phyloP scores from a whole-genome alignment of 2,329 filamentous ascomycete species.

The Pleoardoris graminearum region DNA sequence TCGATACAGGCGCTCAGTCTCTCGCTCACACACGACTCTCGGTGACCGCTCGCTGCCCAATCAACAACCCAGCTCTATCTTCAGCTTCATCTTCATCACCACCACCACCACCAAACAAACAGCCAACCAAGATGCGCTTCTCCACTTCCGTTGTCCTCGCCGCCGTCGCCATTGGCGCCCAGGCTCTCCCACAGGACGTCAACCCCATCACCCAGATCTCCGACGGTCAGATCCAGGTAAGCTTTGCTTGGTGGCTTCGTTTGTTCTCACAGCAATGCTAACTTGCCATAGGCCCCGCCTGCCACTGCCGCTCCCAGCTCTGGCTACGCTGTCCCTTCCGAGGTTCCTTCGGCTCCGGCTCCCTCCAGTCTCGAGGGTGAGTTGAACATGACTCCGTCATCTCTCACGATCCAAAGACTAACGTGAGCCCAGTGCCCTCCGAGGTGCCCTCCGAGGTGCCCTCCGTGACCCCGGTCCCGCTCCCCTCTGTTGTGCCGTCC shows the following conservation, averaged over 20 bases:
- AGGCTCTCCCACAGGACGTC: slow-evolving; percentile 31
- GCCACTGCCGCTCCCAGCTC: slow-evolving; percentile 18
- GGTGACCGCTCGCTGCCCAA: slow-evolving; percentile 5
- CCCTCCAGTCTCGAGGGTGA: not conserved
- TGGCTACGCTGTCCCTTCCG: not conserved
- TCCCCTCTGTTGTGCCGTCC: slow-evolving; percentile 4
- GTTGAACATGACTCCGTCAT: not conserved
- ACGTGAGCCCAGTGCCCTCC: slow-evolving; percentile 8
- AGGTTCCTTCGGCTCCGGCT: not conserved
- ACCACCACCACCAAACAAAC: slow-evolving; percentile 6
- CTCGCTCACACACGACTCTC: slow-evolving; percentile 4
- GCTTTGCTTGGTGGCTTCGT: not conserved
- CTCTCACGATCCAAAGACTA: slow-evolving; percentile 11
- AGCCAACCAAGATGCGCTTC: slow-evolving; percentile 40
- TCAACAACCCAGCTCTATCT: slow-evolving; percentile 1
- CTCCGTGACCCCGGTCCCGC: slow-evolving; percentile 8
- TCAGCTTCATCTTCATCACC: slow-evolving; percentile 9
- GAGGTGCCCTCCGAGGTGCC: not conserved
- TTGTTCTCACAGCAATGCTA: not conserved
- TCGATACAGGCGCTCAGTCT: slow-evolving; percentile 1
- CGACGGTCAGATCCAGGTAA: slow-evolving; percentile 44
- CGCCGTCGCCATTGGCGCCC: slow-evolving; percentile 32
- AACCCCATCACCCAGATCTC: slow-evolving; percentile 44
- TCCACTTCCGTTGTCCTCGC: slow-evolving; percentile 29
- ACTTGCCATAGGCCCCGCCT: slow-evolving; percentile 18